A percentile compares a stretch with the other conserved stretches of the same genome.
These are phyloP conservation scores for Suhomyces terraborum DNA, from an alignment of 1,139 yeast genomes.

Conservation along the genomic window DNA sequence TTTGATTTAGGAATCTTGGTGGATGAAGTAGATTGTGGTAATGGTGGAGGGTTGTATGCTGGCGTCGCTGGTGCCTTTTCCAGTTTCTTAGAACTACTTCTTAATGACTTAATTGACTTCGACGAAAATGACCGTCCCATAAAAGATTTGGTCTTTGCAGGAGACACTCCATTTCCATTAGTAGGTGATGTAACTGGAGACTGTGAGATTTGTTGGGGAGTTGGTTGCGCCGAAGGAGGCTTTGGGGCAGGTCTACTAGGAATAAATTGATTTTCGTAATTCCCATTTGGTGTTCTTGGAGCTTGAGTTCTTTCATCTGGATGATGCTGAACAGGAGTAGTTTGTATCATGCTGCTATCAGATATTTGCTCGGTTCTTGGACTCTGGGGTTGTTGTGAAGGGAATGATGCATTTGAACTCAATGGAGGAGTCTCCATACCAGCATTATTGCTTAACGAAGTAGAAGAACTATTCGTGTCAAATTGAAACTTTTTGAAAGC, in stretches of 20 bases:
- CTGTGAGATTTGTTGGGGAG: constrained; percentile 13
- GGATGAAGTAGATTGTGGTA: constrained; percentile 5
- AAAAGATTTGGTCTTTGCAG: constrained; percentile 21
- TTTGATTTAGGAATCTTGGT: constrained; percentile 45
- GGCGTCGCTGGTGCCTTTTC: constrained; percentile 25
- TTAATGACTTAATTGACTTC: constrained; percentile 40
- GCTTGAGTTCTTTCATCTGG: constrained; percentile 14
- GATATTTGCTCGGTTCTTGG: constrained; percentile 6
- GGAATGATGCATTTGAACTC: constrained; percentile 20
- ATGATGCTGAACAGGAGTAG: constrained; percentile 14
- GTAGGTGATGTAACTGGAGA: constrained; percentile 15
- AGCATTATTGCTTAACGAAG: constrained; percentile 21
- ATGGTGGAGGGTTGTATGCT: constrained; percentile 17
- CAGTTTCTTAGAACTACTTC: constrained; percentile 26
- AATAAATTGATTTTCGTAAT: constrained; percentile 50
- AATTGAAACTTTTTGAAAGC: constrained; percentile 74
- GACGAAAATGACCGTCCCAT: constrained; percentile 45
- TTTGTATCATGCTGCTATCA: constrained; percentile 1
- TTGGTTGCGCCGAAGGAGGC: constrained; percentile 35
- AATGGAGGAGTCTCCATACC: constrained; percentile 16
- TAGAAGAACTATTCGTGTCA: constrained; percentile 26
- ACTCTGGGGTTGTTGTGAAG: constrained; percentile 14
- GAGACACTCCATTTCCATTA: constrained; percentile 12
- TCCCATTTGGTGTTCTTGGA: constrained; percentile 26
- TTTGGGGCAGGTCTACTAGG: constrained; percentile 74